Conservation (phyloP, 1,284 basidiomycete genomes). For the Coniferiporia weirii region DNA sequence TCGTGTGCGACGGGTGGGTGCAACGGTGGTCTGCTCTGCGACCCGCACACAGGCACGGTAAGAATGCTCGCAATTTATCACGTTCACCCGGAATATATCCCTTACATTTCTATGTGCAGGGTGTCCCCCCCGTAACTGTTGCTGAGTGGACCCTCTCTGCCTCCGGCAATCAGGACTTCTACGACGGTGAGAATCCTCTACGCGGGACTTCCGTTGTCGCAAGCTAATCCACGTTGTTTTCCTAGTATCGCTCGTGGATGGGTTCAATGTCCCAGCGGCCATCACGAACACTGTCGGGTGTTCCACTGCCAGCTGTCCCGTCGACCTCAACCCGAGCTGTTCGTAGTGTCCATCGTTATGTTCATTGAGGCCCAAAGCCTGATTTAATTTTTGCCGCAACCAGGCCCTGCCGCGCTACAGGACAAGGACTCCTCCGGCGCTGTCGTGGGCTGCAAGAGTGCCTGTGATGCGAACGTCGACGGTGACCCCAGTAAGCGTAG, state of each 20-base stretch:
- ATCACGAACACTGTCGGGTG: slow-evolving; percentile 52
- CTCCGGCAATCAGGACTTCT: slow-evolving; percentile 37
- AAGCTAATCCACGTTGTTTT: slow-evolving; percentile 26
- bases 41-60: slow-evolving; percentile 8
- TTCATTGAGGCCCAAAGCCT: background rate
- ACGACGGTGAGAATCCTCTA: slow-evolving; percentile 35
- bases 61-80: too few relatives aligned
- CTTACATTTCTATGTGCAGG: slow-evolving; percentile 37
- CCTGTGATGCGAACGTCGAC: slow-evolving; percentile 50
- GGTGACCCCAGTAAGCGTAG: slow-evolving; percentile 33
- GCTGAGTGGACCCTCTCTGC: slow-evolving; percentile 51
- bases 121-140: slow-evolving; percentile 57
- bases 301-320: slow-evolving; percentile 42
- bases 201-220: background rate
- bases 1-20: slow-evolving; percentile 42
- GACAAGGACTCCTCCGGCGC: slow-evolving; percentile 49
- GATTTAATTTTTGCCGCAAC: background rate
- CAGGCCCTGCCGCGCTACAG: slow-evolving; percentile 45
- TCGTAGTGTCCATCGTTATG: background rate
- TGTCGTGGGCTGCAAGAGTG: slow-evolving; percentile 52
- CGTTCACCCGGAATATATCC: too few relatives aligned
- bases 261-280: slow-evolving; percentile 53
- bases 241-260: slow-evolving; percentile 48
- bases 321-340: slow-evolving; percentile 49
- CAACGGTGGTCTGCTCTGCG: slow-evolving; percentile 44